These are phyloP conservation scores for Ilyonectria mors-panacis DNA, from an alignment of 2,329 filamentous ascomycete genomes.

Conservation along the genomic window DNA sequence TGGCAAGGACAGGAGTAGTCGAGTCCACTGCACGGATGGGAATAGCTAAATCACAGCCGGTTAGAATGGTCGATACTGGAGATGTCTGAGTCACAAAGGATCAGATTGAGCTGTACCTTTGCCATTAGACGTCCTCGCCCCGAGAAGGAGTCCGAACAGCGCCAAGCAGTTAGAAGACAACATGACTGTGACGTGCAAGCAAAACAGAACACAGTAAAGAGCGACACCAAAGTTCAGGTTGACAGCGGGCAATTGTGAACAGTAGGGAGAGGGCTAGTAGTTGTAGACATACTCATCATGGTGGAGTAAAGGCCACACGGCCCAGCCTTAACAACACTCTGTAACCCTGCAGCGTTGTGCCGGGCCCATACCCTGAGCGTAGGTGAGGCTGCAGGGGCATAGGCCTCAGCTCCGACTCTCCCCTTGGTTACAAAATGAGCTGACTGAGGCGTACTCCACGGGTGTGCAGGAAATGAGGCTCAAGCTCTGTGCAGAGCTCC, in stretches of 20 bases:
- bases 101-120: background rate
- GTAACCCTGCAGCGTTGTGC: too few species aligned
- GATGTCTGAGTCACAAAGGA: too few species aligned
- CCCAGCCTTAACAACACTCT: too few species aligned
- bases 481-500: background rate
- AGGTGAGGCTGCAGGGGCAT: too few species aligned
- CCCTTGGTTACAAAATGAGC: background rate
- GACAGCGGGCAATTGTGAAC: background rate
- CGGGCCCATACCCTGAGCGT: too few species aligned
- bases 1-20: background rate
- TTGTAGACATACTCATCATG: too few species aligned
- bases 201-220: background rate
- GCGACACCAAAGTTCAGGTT: background rate
- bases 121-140: background rate
- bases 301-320: too few species aligned
- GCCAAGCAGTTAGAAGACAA: background rate
- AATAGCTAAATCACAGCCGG: background rate
- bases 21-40: background rate
- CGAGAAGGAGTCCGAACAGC: background rate
- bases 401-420: background rate
- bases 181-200: background rate
- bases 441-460: background rate
- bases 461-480: background rate
- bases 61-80: background rate
- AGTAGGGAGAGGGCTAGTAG: background rate